Conservation (phyloP, 2,329 filamentous ascomycete species). For the Colletotrichum eremochloae region DNA sequence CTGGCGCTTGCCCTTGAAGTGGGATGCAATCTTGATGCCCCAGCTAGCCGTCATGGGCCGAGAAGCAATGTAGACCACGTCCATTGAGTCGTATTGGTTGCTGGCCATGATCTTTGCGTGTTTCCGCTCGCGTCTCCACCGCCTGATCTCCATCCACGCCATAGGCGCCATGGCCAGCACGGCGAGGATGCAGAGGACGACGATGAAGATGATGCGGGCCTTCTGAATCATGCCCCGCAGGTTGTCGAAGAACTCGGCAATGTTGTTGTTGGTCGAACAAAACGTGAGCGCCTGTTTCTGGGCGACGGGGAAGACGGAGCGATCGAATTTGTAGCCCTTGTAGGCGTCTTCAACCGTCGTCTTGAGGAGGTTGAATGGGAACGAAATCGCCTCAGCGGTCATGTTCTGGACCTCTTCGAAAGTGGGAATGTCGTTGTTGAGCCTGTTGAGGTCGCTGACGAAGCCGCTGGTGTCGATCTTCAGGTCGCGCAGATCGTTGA, state of each 20-base stretch:
- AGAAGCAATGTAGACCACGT: constrained; percentile 89
- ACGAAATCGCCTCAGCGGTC: constrained; percentile 78
- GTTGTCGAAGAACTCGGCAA: constrained; percentile 85
- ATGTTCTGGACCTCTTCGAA: constrained; percentile 88
- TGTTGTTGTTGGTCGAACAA: constrained; percentile 86
- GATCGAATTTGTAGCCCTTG: constrained; percentile 82
- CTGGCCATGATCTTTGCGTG: constrained; percentile 75
- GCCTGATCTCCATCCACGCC: constrained; percentile 82
- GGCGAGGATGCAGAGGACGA: constrained; percentile 79
- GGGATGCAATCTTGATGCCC: constrained; percentile 78
- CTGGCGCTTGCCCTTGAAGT: constrained; percentile 75
- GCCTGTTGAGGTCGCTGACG: constrained; percentile 75
- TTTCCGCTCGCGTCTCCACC: constrained; percentile 80
- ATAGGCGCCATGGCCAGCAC: constrained; percentile 81
- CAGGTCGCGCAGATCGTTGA: constrained; percentile 78
- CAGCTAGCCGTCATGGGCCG: constrained; percentile 80
- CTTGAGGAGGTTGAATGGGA: constrained; percentile 87
- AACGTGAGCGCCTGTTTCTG: constrained; percentile 86
- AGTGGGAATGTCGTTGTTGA: constrained; percentile 84
- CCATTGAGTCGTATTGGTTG: constrained; percentile 82
- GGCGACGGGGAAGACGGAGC: constrained; percentile 83
- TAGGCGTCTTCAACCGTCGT: constrained; percentile 78
- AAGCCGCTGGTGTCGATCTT: constrained; percentile 76
- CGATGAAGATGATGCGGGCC: constrained; percentile 81
- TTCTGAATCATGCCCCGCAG: constrained; percentile 76